Percentiles rank a stretch among this genome's conserved stretches.
Conservation (phyloP, 164 flowering plant species). For the Stephania japonica region DNA sequence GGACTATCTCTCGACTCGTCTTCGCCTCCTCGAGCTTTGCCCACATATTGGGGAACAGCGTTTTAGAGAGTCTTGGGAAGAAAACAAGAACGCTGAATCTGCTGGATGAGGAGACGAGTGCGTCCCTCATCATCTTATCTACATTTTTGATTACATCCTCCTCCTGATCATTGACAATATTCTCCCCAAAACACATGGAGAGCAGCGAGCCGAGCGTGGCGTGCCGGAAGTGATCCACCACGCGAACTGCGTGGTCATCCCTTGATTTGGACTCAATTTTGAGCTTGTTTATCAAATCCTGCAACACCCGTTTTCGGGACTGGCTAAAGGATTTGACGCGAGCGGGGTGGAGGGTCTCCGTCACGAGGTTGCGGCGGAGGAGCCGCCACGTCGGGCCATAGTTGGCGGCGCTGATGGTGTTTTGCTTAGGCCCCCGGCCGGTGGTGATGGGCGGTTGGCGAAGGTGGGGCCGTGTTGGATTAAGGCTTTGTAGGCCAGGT, state of each 20-base stretch:
- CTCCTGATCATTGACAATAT: no score
- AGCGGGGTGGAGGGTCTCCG: conserved; percentile 32
- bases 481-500: conserved; percentile 36
- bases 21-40: conserved; percentile 15
- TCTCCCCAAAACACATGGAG: conserved; percentile 9
- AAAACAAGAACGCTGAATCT: conserved; percentile 1
- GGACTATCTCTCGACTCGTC: conserved; percentile 15
- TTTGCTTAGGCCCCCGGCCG: conserved; percentile 13
- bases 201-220: conserved; percentile 7
- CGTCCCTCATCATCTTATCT: neutral
- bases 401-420: conserved; percentile 22
- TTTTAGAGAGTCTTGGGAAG: conserved; percentile 19
- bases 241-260: neutral
- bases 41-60: conserved; percentile 24
- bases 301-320: conserved; percentile 30
- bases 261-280: neutral
- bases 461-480: conserved; percentile 37
- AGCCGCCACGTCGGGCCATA: conserved; percentile 43
- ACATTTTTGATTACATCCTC: neutral
- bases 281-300: neutral
- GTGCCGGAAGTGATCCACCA: conserved; percentile 3
- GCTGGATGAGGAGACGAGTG: neutral
- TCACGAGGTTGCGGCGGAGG: conserved; percentile 35
- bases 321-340: conserved; percentile 20
- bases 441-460: conserved; percentile 29